Conservation (phyloP, 495 filamentous ascomycete genomes). For the Aspergillus nidulans region DNA sequence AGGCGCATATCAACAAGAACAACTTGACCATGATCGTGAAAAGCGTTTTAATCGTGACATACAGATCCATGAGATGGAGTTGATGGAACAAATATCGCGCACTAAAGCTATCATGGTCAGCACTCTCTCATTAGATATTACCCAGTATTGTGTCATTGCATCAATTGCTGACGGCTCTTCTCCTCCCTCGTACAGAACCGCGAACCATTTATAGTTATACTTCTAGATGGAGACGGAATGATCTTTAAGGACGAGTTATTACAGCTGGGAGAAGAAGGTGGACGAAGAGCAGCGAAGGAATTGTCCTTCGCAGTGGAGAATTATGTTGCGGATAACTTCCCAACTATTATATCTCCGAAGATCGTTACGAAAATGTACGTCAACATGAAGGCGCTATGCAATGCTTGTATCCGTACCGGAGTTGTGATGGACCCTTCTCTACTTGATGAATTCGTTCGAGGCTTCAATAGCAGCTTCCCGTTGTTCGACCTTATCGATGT, state of each 20-base stretch:
- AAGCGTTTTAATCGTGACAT: slow-evolving; percentile 53
- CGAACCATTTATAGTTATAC: slow-evolving; percentile 69
- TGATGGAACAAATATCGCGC: slow-evolving; percentile 49
- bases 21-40: slow-evolving; percentile 51
- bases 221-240: slow-evolving; percentile 76
- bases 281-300: slow-evolving; percentile 62
- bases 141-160: background rate
- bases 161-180: slow-evolving; percentile 21
- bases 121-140: slow-evolving; percentile 9
- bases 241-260: slow-evolving; percentile 68
- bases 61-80: slow-evolving; percentile 48
- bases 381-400: slow-evolving; percentile 61
- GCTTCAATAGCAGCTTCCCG: slow-evolving; percentile 68
- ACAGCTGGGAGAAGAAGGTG: slow-evolving; percentile 61
- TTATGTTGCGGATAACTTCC: slow-evolving; percentile 42
- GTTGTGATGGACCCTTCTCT: slow-evolving; percentile 46
- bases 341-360: slow-evolving; percentile 50
- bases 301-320: slow-evolving; percentile 51
- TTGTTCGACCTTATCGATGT: slow-evolving; percentile 75
- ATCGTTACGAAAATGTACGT: slow-evolving; percentile 66
- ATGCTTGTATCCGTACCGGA: slow-evolving; percentile 54
- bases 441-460: slow-evolving; percentile 66
- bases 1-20: slow-evolving; percentile 43
- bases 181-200: slow-evolving; percentile 49
- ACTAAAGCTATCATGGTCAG: slow-evolving; percentile 48